Base-by-base conservation (phyloP, 176 grass and related monocot species). In the Aegilops sharonensis region DNA sequence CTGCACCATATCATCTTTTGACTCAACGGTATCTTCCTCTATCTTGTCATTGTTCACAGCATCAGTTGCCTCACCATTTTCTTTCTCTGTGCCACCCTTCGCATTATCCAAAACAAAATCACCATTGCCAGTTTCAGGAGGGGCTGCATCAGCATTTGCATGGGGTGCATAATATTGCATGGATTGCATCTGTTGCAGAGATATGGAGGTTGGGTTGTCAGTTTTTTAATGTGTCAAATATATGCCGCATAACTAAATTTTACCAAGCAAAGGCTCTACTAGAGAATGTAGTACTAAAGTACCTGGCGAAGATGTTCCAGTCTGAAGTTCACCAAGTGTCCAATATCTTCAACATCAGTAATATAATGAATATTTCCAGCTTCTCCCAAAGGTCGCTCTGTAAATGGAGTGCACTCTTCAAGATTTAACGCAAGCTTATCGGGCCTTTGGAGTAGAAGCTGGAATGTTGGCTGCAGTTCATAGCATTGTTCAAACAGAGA, bases 381-480 rank as follows among this genome's bases (percentile, higher is more conserved):
- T 70, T 88, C 92, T 68, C 76, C 97, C 64, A 93, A 88, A 37
- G 81, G 80, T 68, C 97, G 90, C 23, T 92, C 94, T 13, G 97
- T 96, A 80, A 90, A 94, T 61, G 94, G 92, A 21, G 81, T 94
- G 52, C 81, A 94, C 83, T 99, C 97, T 31, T 96, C 93, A 81
- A 96, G 91, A 86, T 92, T 94, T 79, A 99, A 35, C 14, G 59
- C 91, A 78, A 99, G 92, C 63, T 96, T 92, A 84, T 99, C 89
- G 3, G 94, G 87, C 76, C 94, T 99, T 91, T 85, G 82, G 74
- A 99, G 88, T 77, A 99, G 85, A 77, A 96, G 70, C 66, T 91
- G 83, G 76, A 99, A 99, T 18, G 97, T 99, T 35, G 97, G 97
- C 62, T 99, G 97, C 90, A 99, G 90, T 77, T 99, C 97, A 17